Evolutionary conservation across 2,329 filamentous ascomycete genomes (phyloP).

Genomic region (Akanthomyces muscarius): DNA sequence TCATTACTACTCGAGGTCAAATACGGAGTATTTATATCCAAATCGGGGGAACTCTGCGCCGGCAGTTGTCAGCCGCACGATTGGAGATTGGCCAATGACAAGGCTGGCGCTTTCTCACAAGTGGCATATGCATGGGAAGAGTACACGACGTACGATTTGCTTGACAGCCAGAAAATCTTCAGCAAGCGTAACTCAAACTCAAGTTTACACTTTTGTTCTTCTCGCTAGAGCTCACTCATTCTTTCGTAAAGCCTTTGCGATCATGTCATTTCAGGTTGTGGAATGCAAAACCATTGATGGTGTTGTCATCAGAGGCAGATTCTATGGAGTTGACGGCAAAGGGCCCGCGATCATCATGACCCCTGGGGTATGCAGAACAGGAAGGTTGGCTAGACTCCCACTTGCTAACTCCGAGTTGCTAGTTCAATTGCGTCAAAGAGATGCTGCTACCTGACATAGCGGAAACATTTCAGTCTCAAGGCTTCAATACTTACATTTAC

Average conservation of each 20-base stretch:
- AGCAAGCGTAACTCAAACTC: neutral
- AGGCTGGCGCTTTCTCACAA: no score
- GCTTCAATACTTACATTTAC: conserved; percentile 34
- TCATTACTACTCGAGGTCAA: neutral
- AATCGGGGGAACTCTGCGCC: conserved; percentile 6
- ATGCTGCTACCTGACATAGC: conserved; percentile 32
- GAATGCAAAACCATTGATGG: conserved; percentile 40
- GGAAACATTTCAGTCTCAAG: conserved; percentile 28
- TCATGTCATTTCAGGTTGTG: conserved; percentile 25
- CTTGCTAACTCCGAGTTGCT: neutral
- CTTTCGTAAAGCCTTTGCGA: neutral
- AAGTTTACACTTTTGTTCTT: neutral
- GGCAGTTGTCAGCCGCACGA: neutral
- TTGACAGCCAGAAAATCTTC: neutral
- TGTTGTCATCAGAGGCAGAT: conserved; percentile 33
- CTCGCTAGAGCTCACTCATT: neutral
- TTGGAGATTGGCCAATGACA: neutral
- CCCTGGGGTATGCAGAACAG: conserved; percentile 24
- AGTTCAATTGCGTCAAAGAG: conserved; percentile 28
- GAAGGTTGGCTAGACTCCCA: neutral
- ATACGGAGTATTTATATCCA: neutral
- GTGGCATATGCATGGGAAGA: neutral
- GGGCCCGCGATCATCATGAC: conserved; percentile 29
- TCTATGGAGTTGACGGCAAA: conserved; percentile 30
- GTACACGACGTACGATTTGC: neutral